Base-by-base conservation (phyloP, 2,329 filamentous ascomycete species). In the Fusarium agapanthi region DNA sequence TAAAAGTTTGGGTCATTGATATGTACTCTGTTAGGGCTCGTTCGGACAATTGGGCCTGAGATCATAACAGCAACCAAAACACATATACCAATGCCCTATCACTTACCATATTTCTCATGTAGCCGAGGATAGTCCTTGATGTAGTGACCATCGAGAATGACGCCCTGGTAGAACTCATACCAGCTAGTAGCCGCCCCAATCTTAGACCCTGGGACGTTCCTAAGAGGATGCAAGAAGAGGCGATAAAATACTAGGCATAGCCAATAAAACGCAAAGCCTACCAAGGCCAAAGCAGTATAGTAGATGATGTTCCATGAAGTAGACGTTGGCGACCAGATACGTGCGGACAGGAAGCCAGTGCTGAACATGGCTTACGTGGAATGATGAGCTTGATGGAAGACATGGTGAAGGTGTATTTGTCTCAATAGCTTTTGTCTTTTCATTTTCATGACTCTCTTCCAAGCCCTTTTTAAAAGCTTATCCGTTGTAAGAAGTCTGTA, bases 1-100 rank as follows among this genome's bases (percentile, higher is more conserved):
- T 41, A 55, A 12, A 55, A 55, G 51, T 55, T 55, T 55, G 51
- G 22, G 8, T 55, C 51, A 3, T 55, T 55, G 12, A 55, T 55
- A 6, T 41, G 51, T 5, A 41, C 51, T 41, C 51, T 55, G 22
- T 55, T 55, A 4, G 35, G 26, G 6, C 51, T 55, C 51, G 41
- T 41, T 41, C 35, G 51, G 22, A 55, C 51, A 24, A 55, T 41
- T 6, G 51, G 35, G 1, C 51, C 51, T 41, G 26, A 20, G 26
- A 15, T 24, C 10, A 41, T 8, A 8, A 41, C 22, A 41, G 51
- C 15, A 41, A 24, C 24, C 26, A n/a, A 28, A 7, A 24, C 3
- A 18, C 26, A 18, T 14, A 15, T 7, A 30, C 3, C 7, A 14
- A 12, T 8, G 15, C 1, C 7, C 2, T 13, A 2, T 18, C 4